phyloP scores from a whole-genome alignment of 176 grass and related monocot species.

The Saccharum officinarum region DNA sequence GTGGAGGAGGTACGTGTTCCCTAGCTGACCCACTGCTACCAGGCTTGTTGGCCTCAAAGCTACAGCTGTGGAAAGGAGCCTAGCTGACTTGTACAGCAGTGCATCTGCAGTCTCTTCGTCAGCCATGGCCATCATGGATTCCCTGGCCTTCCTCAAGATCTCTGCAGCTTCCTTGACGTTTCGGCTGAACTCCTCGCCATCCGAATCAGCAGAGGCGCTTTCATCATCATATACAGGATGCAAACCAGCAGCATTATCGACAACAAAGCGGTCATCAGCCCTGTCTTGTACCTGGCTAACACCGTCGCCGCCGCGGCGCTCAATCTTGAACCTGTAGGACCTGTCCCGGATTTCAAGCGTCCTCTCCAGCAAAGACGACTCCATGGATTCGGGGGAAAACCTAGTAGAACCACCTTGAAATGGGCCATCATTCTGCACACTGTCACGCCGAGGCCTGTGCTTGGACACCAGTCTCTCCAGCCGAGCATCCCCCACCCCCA shows the following conservation, averaged over 20 bases:
- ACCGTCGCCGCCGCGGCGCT: background rate
- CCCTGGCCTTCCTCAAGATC: conserved; percentile 57
- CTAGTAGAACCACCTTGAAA: background rate
- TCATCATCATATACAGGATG: background rate
- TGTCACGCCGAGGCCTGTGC: conserved; percentile 21
- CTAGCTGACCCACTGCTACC: conserved; percentile 82
- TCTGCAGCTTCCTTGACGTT: conserved; percentile 66
- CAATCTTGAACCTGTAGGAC: conserved; percentile 60
- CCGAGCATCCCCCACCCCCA: conserved; percentile 31
- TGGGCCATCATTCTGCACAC: background rate
- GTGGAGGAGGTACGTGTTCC: conserved; percentile 81
- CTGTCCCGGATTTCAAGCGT: conserved; percentile 64
- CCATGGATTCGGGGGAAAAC: conserved; percentile 42
- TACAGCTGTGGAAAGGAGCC: conserved; percentile 69
- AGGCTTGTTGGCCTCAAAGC: conserved; percentile 71
- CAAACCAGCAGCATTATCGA: background rate
- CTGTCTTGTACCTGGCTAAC: background rate
- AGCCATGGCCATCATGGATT: conserved; percentile 53
- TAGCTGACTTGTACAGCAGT: conserved; percentile 76
- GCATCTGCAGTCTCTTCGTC: conserved; percentile 62
- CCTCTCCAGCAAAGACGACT: conserved; percentile 68
- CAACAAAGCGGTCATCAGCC: conserved; percentile 10
- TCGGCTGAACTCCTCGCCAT: conserved; percentile 58
- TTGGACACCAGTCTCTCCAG: conserved; percentile 64
- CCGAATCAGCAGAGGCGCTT: conserved; percentile 1